These are phyloP conservation scores for Trichoderma sp. DNA, from an alignment of 2,329 filamentous ascomycete species.

Conservation along the genomic window DNA sequence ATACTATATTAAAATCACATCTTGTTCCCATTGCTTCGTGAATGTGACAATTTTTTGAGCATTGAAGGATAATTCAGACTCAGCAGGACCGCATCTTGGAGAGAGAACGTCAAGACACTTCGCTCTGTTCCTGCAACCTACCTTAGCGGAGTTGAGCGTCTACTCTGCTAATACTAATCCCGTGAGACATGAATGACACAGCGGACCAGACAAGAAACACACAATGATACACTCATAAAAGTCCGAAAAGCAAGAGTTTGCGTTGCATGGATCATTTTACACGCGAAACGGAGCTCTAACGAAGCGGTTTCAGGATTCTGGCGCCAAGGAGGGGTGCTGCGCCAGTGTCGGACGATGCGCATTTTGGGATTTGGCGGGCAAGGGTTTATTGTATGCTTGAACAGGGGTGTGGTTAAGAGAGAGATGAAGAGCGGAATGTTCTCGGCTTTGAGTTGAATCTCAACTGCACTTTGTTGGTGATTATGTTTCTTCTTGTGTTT, in stretches of 20 bases:
- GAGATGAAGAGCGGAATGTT: background rate
- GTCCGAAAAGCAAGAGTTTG: background rate
- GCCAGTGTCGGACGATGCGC: background rate
- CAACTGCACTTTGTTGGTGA: background rate
- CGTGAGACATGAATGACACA: background rate
- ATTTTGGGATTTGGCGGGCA: background rate
- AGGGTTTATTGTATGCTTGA: background rate
- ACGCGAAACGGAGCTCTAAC: slow-evolving; percentile 5
- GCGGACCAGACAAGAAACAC: background rate
- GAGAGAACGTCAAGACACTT: background rate
- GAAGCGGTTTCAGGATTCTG: background rate
- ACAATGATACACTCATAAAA: background rate
- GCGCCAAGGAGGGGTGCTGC: background rate
- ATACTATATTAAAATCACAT: background rate
- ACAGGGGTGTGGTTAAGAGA: background rate
- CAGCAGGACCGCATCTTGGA: background rate
- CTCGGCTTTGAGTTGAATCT: background rate
- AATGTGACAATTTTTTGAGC: background rate
- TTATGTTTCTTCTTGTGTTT: background rate
- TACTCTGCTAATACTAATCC: background rate
- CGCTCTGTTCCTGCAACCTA: background rate
- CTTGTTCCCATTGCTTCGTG: background rate
- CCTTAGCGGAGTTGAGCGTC: background rate
- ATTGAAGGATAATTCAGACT: background rate
- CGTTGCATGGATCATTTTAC: background rate